Base-by-base conservation (phyloP, 179 eudicot genomes). In the Amaranthus tricolor region DNA sequence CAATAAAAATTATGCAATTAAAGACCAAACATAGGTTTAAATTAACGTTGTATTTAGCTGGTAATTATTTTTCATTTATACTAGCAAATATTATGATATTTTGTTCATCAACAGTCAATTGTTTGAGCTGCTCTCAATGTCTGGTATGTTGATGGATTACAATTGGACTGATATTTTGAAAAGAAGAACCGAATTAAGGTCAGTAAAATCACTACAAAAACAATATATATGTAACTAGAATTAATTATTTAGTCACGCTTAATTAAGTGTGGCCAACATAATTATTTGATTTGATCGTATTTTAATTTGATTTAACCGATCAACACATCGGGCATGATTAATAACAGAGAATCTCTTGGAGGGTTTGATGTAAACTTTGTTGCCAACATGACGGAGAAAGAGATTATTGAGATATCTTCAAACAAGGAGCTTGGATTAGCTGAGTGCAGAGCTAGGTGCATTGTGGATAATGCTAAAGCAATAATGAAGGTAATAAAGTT, bases 91-190 rank as follows among this genome's bases (percentile, higher is more conserved):
- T 11, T 71, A 8, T 6, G 11, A 10, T 9, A 17, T 17, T 56
- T 69, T 75, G 56, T 50, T 51, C 52, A 75, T 67, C 51, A 66
- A 83, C 88, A 95, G 99, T 74, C 88, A 84, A 82, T 86, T 95
- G 72, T 95, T 92, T 71, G 99, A 95, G 86, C 76, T 93, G 72
- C 94, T 95, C 14, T 89, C 96, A n/a, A 66, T 95, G 87, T 88
- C 88, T 67, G 96, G 96, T 43, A 82, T 95, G 99, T 76, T 95
- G 79, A 95, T 95, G 97, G 99, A 95, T 74, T 86, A 83, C 81
- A 95, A 91, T 69, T 95, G 99, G 97, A 89, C 99, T 49, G 96
- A 93, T 64, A 95, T 95, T 78, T 82, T 95, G 48, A 92, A 87
- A 80, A 80, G 86, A 77, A 95, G 86, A 84, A 77, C 77, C 10